phyloP scores from a whole-genome alignment of 106 monocot genomes.

The Hemerocallis citrina region DNA sequence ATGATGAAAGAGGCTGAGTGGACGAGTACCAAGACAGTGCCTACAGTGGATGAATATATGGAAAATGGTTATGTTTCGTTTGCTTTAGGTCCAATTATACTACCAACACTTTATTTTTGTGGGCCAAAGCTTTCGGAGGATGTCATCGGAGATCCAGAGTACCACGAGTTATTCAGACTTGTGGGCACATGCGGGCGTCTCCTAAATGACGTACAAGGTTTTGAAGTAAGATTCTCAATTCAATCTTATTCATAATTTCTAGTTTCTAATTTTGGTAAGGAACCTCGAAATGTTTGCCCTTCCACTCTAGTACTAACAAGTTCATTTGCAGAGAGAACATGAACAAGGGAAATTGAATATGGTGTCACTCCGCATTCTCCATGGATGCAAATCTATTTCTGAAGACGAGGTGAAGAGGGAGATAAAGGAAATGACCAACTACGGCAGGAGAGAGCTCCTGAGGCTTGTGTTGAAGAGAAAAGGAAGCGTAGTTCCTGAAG shows the following conservation, averaged over 20 bases:
- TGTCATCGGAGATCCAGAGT: constrained; percentile 39
- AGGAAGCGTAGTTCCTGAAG: constrained; percentile 55
- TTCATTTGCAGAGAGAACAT: constrained; percentile 51
- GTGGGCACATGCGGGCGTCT: constrained; percentile 81
- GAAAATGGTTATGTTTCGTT: constrained; percentile 78
- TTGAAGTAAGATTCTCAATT: constrained; percentile 38
- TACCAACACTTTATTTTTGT: constrained; percentile 76
- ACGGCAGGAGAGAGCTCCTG: constrained; percentile 48
- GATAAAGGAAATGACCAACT: constrained; percentile 21
- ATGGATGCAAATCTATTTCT: constrained; percentile 29
- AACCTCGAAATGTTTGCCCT: neutral
- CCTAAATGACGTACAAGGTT: constrained; percentile 74
- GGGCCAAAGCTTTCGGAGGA: constrained; percentile 53
- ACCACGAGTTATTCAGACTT: constrained; percentile 44
- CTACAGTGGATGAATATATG: constrained; percentile 68
- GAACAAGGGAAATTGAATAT: constrained; percentile 72
- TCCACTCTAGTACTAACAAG: no score
- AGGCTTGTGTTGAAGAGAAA: constrained; percentile 43
- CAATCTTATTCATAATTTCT: neutral
- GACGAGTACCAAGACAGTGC: constrained; percentile 41
- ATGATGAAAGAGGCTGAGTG: constrained; percentile 83
- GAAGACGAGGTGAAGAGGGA: constrained; percentile 46
- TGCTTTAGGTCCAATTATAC: constrained; percentile 77
- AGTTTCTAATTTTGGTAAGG: neutral
- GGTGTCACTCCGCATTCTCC: constrained; percentile 33